These are phyloP conservation scores for Brassica rapa DNA, from an alignment of 345 rosid genomes.

Conservation along the genomic window DNA sequence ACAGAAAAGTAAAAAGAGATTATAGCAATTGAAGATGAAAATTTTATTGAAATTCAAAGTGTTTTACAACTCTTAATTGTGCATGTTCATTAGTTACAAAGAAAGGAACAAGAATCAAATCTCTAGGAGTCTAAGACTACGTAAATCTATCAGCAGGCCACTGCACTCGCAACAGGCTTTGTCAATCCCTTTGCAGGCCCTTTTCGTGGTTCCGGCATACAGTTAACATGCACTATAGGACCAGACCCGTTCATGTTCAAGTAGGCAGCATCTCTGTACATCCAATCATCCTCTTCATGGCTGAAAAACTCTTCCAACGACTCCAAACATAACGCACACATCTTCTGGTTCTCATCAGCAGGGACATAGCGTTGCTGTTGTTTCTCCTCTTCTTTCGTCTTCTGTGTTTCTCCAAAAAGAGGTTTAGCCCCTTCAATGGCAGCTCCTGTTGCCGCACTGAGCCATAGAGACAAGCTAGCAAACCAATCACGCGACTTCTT, in stretches of 20 bases:
- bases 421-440: neutral
- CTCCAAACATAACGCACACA: conserved; percentile 44
- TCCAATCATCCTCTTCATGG: conserved; percentile 54
- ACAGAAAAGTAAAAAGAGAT: neutral
- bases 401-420: neutral
- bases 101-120: neutral
- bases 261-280: conserved; percentile 48
- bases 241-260: conserved; percentile 38
- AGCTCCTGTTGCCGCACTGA: conserved; percentile 19
- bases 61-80: conserved; percentile 9
- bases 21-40: neutral
- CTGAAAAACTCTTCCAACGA: conserved; percentile 51
- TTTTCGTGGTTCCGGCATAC: conserved; percentile 45
- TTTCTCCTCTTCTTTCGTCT: conserved; percentile 22
- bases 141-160: conserved; percentile 20
- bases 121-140: neutral
- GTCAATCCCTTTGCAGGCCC: neutral
- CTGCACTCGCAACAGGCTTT: neutral
- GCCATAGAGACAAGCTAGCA: conserved; percentile 21
- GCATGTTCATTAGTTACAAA: neutral
- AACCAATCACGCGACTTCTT: conserved; percentile 32
- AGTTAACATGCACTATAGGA: conserved; percentile 78
- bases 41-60: conserved; percentile 12
- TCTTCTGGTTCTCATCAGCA: conserved; percentile 40
- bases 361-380: conserved; percentile 3